Percentiles rank a stretch among this genome's conserved stretches.
Evolutionary conservation across 129 eudicot species (phyloP).

Genomic region (Chrysanthemum lavandulifolium): DNA sequence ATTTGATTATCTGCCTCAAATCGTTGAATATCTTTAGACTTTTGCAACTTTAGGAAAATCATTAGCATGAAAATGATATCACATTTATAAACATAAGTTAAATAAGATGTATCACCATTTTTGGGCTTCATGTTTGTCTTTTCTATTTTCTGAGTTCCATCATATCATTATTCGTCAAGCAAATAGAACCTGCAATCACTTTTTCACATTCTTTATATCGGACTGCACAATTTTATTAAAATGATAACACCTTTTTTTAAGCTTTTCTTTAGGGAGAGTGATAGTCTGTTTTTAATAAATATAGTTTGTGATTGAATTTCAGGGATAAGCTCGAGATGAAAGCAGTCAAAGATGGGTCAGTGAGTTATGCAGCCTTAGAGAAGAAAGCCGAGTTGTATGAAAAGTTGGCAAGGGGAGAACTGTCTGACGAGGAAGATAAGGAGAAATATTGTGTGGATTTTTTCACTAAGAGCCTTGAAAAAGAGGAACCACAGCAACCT

Average conservation of each 20-base stretch:
- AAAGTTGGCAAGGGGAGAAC: conserved; percentile 76
- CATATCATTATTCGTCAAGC: neutral
- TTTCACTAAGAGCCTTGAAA: conserved; percentile 52
- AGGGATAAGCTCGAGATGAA: conserved; percentile 95
- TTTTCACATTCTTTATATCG: neutral
- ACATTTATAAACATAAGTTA: neutral
- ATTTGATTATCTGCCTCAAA: neutral
- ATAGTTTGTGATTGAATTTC: conserved; percentile 15
- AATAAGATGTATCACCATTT: neutral
- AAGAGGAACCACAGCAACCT: conserved; percentile 48
- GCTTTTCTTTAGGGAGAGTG: neutral
- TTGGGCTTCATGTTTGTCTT: neutral
- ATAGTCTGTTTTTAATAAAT: neutral
- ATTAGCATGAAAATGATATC: neutral
- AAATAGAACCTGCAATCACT: neutral
- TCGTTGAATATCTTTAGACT: neutral
- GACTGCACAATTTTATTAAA: neutral
- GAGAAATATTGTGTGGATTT: conserved; percentile 97
- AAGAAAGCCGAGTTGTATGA: conserved; percentile 82
- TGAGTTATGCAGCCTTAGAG: conserved; percentile 91
- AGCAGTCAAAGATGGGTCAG: conserved; percentile 84
- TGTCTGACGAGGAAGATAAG: conserved; percentile 85
- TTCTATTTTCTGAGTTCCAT: neutral
- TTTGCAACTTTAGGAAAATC: neutral
- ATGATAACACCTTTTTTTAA: neutral